These are phyloP conservation scores for Vitellaria paradoxa DNA, from an alignment of 179 eudicot species.

Conservation along the genomic window DNA sequence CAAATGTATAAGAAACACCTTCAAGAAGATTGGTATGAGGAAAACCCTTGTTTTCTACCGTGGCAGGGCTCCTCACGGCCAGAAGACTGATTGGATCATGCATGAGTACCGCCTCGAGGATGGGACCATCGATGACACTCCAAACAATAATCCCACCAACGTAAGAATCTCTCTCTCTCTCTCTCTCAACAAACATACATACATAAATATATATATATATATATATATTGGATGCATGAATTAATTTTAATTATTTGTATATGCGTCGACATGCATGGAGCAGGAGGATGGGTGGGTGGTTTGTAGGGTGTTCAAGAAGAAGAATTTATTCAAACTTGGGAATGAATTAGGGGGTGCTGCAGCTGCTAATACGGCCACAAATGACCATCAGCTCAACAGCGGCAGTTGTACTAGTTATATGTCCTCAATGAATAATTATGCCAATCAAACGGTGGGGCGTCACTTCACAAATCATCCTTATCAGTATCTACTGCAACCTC, in stretches of 20 bases:
- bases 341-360: slow-evolving; percentile 36
- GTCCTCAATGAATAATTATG: neutral
- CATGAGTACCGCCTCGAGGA: slow-evolving; percentile 94
- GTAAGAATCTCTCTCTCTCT: slow-evolving; percentile 8
- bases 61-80: slow-evolving; percentile 95
- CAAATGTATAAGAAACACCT: slow-evolving; percentile 73
- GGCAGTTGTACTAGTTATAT: neutral
- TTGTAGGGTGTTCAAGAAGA: slow-evolving; percentile 89
- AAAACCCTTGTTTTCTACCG: slow-evolving; percentile 89
- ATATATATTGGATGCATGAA: neutral
- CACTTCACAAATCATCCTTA: slow-evolving; percentile 27
- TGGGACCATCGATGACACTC: slow-evolving; percentile 29
- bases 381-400: slow-evolving; percentile 49
- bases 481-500: slow-evolving; percentile 43
- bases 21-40: slow-evolving; percentile 90
- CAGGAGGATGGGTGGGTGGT: slow-evolving; percentile 98
- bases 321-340: slow-evolving; percentile 75
- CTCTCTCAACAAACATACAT: neutral
- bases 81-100: slow-evolving; percentile 96
- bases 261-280: neutral
- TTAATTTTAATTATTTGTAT: neutral
- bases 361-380: slow-evolving; percentile 24
- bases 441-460: slow-evolving; percentile 30
- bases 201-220: no score
- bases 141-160: slow-evolving; percentile 26